Evolutionary conservation across 2,329 filamentous ascomycete species (phyloP).

Genomic region (Helminthosporium solani): DNA sequence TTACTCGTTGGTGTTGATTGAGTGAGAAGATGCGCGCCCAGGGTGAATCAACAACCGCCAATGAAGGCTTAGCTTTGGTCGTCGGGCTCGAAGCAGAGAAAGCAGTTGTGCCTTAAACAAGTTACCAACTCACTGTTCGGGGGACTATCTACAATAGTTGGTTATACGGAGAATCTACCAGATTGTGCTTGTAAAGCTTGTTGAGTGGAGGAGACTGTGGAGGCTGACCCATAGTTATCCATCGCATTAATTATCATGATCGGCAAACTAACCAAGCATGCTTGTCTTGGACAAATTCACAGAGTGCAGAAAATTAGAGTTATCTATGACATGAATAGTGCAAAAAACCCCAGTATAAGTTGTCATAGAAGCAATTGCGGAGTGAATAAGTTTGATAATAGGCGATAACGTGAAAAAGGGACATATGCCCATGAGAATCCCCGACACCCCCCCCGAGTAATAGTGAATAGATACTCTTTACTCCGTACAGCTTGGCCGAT

Average conservation of each 20-base stretch:
- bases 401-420: no score
- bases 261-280: not conserved
- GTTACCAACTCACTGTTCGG: not conserved
- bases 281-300: not conserved
- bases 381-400: not conserved
- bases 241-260: no score
- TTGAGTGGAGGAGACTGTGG: no score
- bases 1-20: slow-evolving; percentile 1
- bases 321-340: no score
- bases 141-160: no score
- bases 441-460: not conserved
- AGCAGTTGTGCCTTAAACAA: slow-evolving; percentile 5
- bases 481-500: not conserved
- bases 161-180: no score
- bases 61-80: not conserved
- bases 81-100: slow-evolving; percentile 8
- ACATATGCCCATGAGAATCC: no score
- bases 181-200: slow-evolving; percentile 1
- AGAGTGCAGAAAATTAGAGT: no score
- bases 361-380: no score
- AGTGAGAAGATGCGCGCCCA: slow-evolving; percentile 11
- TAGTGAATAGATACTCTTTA: no score
- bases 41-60: slow-evolving; percentile 9
- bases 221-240: no score
- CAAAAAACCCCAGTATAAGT: no score